A percentile compares a stretch with the other conserved stretches of the same genome.
phyloP scores from a whole-genome alignment of 371 early-diverging fungal genomes.

The Syncephalastrum sp. region DNA sequence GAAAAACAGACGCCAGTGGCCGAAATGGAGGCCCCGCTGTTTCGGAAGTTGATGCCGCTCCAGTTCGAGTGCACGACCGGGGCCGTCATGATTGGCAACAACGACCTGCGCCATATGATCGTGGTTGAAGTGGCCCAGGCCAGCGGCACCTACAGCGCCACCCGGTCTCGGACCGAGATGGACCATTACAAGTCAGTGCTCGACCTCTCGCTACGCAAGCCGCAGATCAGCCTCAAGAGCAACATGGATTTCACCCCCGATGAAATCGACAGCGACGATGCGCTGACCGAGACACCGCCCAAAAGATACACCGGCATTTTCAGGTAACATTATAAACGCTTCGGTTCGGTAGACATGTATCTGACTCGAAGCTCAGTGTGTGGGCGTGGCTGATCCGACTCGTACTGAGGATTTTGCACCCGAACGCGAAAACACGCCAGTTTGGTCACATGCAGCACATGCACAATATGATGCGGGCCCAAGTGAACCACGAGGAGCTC shows the following conservation, averaged over 20 bases:
- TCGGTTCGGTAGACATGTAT: no score
- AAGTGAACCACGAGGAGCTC: slow-evolving; percentile 15
- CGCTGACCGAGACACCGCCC: no score
- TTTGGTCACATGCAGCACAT: slow-evolving; percentile 45
- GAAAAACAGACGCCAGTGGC: slow-evolving; percentile 27
- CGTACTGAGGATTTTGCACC: slow-evolving; percentile 8
- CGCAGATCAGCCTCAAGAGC: slow-evolving; percentile 56
- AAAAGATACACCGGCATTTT: no score
- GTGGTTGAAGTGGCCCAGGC: slow-evolving; percentile 62
- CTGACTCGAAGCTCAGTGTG: not conserved
- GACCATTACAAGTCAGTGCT: slow-evolving; percentile 64
- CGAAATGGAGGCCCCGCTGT: slow-evolving; percentile 37
- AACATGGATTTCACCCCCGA: slow-evolving; percentile 60
- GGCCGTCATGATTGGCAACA: slow-evolving; percentile 75
- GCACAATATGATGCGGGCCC: slow-evolving; percentile 52
- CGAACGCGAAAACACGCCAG: slow-evolving; percentile 22
- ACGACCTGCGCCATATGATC: slow-evolving; percentile 66
- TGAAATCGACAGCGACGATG: no score
- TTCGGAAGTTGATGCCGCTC: slow-evolving; percentile 66
- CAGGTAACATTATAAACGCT: no score
- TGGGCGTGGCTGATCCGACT: slow-evolving; percentile 7
- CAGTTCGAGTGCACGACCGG: slow-evolving; percentile 72
- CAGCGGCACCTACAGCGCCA: slow-evolving; percentile 61
- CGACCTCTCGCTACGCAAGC: slow-evolving; percentile 50
- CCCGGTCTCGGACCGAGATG: slow-evolving; percentile 53